Evolutionary conservation across 2,329 filamentous ascomycete species (phyloP), one percentile per base, ranked within the genome.

Genomic region (Nannizziopsis barbatae): DNA sequence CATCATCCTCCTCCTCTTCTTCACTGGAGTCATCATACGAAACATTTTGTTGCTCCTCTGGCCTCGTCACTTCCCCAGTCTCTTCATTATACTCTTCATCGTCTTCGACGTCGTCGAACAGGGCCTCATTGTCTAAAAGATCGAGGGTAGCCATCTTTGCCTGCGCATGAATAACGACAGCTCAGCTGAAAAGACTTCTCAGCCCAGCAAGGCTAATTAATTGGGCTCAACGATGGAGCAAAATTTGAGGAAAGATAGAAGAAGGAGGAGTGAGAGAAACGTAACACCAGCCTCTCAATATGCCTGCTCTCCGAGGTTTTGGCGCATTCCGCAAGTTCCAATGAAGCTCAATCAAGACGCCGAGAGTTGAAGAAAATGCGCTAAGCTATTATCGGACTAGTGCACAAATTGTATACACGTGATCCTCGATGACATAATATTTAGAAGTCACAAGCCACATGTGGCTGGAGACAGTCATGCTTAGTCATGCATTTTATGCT

Each of bases 1-100:
- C 88, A 50, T 95, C 88, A 51, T 95, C 87, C 47, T 93, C 87
- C 47, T 93, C 87, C 49, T 94, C 88, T 61, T 95, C 88, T 58
- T 94, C 88, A 58, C 86, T 93, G 0, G 86, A 94, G 66, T 95
- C 88, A 59, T 90, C 83, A 47, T 86, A 68, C 42, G 72, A 63
- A 42, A 65, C 69, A 41, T 69, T 66, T 31, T 62, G 59, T n/a
- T 60, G 52, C 68, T 64, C 58, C 63, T 55, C 52, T 63, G 60
- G 72, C 65, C 57, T 58, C 49, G 61, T 72, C 41, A 70, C 65
- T 58, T 84, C 76, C 45, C 80, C 84, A 20, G 76, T 81, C 53
- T 86, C 84, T 56, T 89, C 86, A 58, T 87, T 83, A 53, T 83
- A 83, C 8, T 84, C 86, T 59, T 85, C 86, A 53, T 93, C 87